Evolutionary conservation across 2,329 filamentous ascomycete genomes (phyloP), one percentile per base, ranked within the genome.

Genomic region (Fusarium falciforme): DNA sequence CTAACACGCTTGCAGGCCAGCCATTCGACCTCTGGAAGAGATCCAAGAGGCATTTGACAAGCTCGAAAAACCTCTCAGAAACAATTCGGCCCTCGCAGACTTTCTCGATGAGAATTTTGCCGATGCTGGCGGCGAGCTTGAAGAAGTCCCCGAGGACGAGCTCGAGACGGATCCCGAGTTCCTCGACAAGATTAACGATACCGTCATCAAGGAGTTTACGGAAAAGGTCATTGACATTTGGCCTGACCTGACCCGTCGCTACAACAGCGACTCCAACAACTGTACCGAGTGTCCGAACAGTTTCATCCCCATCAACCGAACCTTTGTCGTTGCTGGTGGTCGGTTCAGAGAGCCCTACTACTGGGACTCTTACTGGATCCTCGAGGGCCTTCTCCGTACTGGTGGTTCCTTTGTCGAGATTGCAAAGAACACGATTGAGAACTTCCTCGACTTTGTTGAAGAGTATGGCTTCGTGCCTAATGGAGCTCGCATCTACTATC

Each of bases 281-380:
- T 93, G 91, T 83, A 83, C 85, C 10, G 86, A 85, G 36, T 93
- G 91, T 70, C 89, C 90, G 36, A 87, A 87, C 75, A 92, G 90
- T 78, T 93, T 91, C 81, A 89, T 93, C 65, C 89, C 90, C 8
- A 79, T 93, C 68, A 92, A 91, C 76, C 88, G 89, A 66, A 91
- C 90, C 4, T 93, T 93, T 76, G 90, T 93, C n/a, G 87, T 93
- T 17, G 91, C 91, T 5, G 91, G 91, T 14, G 91, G 91, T n/a
- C 89, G 91, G 33, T 93, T 93, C 84, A 86, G 91, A 36, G 91
- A 93, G 80, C 87, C 90, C 2, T 93, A 93, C 78, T 93, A 93
- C 80, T 93, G 91, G 91, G 91, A 93, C 79, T 91, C 89, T 35
- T 93, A 89, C 82, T 92, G 90, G 90, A 91, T 93, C 58, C 76